Conservation (phyloP, 306 rosid genomes). For the cucumber (Cucumis sativus) region Cucumber_9930_V3 NC_026658.2:541001-541500, state of each 20-base stretch:
- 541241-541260: not conserved
- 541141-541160: not conserved
- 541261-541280: slow-evolving; percentile 83
- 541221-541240: not conserved
- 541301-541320: slow-evolving; percentile 98
- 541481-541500: slow-evolving; percentile 8
- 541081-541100: slow-evolving; percentile 23
- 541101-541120: slow-evolving; percentile 4
- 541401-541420: slow-evolving; percentile 91
- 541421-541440: slow-evolving; percentile 65
- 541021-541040: slow-evolving; percentile 94
- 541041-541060: slow-evolving; percentile 93
- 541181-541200: not conserved
- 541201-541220: not conserved
- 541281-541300: slow-evolving; percentile 94
- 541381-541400: slow-evolving; percentile 74
- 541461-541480: slow-evolving; percentile 12
- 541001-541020: slow-evolving; percentile 97
- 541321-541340: slow-evolving; percentile 73
- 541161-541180: slow-evolving; percentile 6
- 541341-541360: slow-evolving; percentile 57
- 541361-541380: slow-evolving; percentile 49
- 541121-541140: slow-evolving; percentile 10
- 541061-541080: slow-evolving; percentile 94
- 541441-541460: slow-evolving; percentile 16